Base-by-base conservation (phyloP, 2,329 filamentous ascomycete genomes). In the Cadophora gregata region DNA sequence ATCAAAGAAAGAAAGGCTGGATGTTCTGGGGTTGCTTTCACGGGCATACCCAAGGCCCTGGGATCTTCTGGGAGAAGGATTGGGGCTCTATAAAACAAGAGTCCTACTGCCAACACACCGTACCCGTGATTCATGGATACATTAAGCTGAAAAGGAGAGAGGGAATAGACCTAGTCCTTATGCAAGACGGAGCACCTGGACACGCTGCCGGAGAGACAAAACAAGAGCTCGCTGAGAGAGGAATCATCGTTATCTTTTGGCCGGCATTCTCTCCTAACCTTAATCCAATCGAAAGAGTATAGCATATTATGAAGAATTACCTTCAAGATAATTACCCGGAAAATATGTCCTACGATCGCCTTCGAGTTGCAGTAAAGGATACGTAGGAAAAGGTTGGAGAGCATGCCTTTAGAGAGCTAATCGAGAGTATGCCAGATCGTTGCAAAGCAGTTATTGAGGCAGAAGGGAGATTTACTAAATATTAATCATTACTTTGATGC, bases 11-110 rank as follows among this genome's bases (percentile, higher is more conserved):
- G 47, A 68, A 63, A 19, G 60, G 64, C 19, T 67, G 45, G 64
- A 66, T 69, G 42, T 69, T 69, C 47, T 69, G 45, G 67, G 64
- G 67, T 16, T 65, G 51, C 31, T 65, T 64, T 38, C 56, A 63
- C 27, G 62, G 64, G 19, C 29, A 65, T 65, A 66, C 31, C 4
- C 45, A 67, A 62, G 64, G 67, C 25, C 67, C 56, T 4, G 36
- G 64, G n/a, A 36, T 69, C 16, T 66, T 69, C 53, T 69, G 51
- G 50, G 67, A 67, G 45, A 69, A 74, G 53, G 51, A 77, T 74
- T 81, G 76, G 64, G 62, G 59, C 4, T 53, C 58, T 4, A 68
- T 68, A 36, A 48, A 36, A 36, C 8, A 56, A n/a, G 62, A 62
- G 21, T 60, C 14, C 4, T 64, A 69, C 14, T 55, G 14, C 38